phyloP scores from a whole-genome alignment of 2,329 filamentous ascomycete species.

The Aureobasidium lini region DNA sequence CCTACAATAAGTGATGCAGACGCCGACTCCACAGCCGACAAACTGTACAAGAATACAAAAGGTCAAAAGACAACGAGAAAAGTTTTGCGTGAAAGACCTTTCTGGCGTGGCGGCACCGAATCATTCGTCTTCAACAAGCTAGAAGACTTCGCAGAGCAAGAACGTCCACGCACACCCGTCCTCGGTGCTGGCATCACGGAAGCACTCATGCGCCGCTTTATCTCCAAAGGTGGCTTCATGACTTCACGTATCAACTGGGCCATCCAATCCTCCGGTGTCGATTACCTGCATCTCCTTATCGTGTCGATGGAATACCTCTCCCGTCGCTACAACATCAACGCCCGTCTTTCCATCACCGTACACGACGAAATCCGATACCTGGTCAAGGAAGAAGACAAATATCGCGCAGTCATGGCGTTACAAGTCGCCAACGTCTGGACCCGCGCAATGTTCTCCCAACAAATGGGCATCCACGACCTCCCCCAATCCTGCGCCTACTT shows the following conservation, averaged over 20 bases:
- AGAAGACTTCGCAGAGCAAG: conserved; percentile 95
- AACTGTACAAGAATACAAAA: conserved; percentile 83
- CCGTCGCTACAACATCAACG: conserved; percentile 74
- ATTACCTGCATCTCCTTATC: conserved; percentile 91
- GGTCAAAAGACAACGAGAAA: conserved; percentile 76
- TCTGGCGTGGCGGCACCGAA: conserved; percentile 95
- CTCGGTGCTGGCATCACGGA: conserved; percentile 94
- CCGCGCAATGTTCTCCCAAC: conserved; percentile 91
- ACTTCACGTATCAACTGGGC: conserved; percentile 98
- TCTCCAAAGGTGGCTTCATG: conserved; percentile 85
- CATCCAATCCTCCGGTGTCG: conserved; percentile 93
- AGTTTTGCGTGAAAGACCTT: conserved; percentile 61
- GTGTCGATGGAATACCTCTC: conserved; percentile 91
- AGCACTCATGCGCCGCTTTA: conserved; percentile 79
- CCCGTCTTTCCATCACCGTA: conserved; percentile 84
- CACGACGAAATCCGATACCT: conserved; percentile 97
- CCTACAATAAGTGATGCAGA: conserved; percentile 71
- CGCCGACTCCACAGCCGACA: conserved; percentile 67
- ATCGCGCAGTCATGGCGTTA: conserved; percentile 82
- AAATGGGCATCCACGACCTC: conserved; percentile 90
- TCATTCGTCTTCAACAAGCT: conserved; percentile 98
- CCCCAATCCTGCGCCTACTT: conserved; percentile 95
- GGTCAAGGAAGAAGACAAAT: conserved; percentile 76
- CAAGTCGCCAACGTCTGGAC: conserved; percentile 97
- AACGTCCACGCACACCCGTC: conserved; percentile 81